A percentile compares a stretch with the other conserved stretches of the same genome.
These are phyloP conservation scores for Cryphonectria carpinicola DNA, from an alignment of 2,329 filamentous ascomycete species.

Conservation along the genomic window DNA sequence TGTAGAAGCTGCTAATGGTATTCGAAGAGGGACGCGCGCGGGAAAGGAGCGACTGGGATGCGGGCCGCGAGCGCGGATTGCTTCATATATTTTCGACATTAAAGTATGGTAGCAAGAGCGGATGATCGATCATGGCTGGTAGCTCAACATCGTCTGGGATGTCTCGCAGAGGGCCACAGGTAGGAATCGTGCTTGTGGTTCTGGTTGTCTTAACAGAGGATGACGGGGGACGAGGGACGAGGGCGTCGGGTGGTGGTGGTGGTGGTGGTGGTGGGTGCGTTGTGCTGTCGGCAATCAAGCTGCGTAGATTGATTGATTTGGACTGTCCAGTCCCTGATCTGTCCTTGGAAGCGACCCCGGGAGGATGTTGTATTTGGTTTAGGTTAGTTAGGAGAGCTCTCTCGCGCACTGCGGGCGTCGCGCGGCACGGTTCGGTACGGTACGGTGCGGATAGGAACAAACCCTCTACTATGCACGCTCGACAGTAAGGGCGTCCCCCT, in stretches of 20 bases:
- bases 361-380: conserved; percentile 8
- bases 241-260: not conserved
- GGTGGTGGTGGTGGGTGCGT: not conserved
- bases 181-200: conserved; percentile 3
- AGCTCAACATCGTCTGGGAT: conserved; percentile 24
- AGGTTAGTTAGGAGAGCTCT: not conserved
- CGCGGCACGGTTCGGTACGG: conserved; percentile 16
- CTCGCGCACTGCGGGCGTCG: not conserved
- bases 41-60: conserved; percentile 29
- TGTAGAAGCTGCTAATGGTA: conserved; percentile 2
- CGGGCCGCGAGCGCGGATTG: conserved; percentile 39
- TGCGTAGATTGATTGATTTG: not conserved
- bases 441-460: conserved; percentile 7
- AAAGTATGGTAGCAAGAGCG: conserved; percentile 33
- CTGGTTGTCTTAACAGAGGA: conserved; percentile 4
- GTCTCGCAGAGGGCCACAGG: not conserved
- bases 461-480: not conserved
- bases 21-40: conserved; percentile 35
- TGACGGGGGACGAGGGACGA: not conserved
- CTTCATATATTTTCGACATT: conserved; percentile 44
- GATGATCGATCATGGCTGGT: conserved; percentile 35
- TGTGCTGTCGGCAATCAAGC: conserved; percentile 4
- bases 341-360: conserved; percentile 22
- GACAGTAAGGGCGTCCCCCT: not conserved
- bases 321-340: conserved; percentile 12